These are phyloP conservation scores for Lomentospora prolificans DNA, from an alignment of 2,329 filamentous ascomycete species.

Conservation along the genomic window DNA sequence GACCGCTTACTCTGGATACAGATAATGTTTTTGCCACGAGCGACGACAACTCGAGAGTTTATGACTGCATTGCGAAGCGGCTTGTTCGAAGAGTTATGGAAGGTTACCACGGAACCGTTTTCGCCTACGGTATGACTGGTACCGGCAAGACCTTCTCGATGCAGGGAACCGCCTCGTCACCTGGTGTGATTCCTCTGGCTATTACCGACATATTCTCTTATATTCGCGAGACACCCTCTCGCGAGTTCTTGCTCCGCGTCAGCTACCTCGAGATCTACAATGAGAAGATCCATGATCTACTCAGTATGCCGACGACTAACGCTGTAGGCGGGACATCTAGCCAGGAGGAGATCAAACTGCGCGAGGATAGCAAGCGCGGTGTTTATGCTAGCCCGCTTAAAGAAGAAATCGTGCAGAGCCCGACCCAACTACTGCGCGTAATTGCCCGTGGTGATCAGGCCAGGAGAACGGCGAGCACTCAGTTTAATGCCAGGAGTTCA, in stretches of 20 bases:
- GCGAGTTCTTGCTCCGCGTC: constrained; percentile 89
- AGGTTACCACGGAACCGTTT: constrained; percentile 95
- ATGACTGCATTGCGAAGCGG: constrained; percentile 87
- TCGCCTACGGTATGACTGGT: constrained; percentile 97
- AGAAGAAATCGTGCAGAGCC: constrained; percentile 97
- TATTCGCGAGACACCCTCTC: constrained; percentile 88
- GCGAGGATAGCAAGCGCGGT: constrained; percentile 90
- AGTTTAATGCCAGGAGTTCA: constrained; percentile 94
- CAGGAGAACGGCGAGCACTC: constrained; percentile 82
- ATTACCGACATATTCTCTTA: constrained; percentile 99
- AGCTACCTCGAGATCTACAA: constrained; percentile 99
- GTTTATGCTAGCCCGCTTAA: constrained; percentile 95
- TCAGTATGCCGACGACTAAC: constrained; percentile 60
- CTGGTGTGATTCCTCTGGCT: constrained; percentile 90
- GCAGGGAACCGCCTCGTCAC: constrained; percentile 93
- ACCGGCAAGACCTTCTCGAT: constrained; percentile 99
- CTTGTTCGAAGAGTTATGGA: constrained; percentile 96
- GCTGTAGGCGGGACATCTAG: constrained; percentile 42
- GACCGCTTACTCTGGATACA: too few relatives aligned
- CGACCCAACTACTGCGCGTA: constrained; percentile 86
- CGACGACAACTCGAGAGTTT: constrained; percentile 90
- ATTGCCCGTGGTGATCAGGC: constrained; percentile 92
- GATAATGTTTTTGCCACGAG: constrained; percentile 95
- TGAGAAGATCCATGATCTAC: constrained; percentile 87
- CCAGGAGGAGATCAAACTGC: constrained; percentile 92